Percentiles rank a stretch among this genome's conserved stretches.
phyloP scores from a whole-genome alignment of 1,284 basidiomycete species.

The Trichosporon sp. region DNA sequence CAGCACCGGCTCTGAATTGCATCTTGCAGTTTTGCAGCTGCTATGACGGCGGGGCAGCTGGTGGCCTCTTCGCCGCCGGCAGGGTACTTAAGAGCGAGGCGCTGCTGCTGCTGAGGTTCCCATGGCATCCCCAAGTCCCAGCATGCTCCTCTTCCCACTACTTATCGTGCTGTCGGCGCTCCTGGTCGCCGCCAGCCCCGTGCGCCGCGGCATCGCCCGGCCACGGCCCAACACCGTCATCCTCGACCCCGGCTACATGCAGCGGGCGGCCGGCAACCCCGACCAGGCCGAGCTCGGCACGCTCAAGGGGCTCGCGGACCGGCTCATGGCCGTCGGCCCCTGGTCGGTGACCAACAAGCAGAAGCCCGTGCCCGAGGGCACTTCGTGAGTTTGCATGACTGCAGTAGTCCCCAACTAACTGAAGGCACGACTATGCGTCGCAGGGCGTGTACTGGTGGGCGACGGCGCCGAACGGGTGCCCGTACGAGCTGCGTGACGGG shows the following conservation, averaged over 20 bases:
- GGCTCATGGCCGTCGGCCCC: conserved; percentile 2
- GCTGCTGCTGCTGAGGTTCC: not conserved
- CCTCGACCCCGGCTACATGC: conserved; percentile 9
- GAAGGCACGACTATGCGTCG: conserved; percentile 15
- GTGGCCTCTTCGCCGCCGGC: not conserved
- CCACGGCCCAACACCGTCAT: conserved; percentile 7
- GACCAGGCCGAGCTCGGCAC: not conserved
- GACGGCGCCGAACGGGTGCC: not conserved
- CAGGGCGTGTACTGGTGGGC: conserved; percentile 19
- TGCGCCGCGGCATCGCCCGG: not conserved
- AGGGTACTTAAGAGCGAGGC: not conserved
- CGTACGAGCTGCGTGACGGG: conserved; percentile 15
- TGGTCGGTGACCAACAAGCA: conserved; percentile 12
- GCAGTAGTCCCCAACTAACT: not conserved
- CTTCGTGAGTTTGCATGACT: not conserved
- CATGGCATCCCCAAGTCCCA: not conserved
- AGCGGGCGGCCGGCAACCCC: not conserved
- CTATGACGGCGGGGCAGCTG: not conserved
- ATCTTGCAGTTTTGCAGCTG: not conserved
- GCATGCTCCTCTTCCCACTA: not conserved
- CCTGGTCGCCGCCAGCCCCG: not conserved
- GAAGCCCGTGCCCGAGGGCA: conserved; percentile 9
- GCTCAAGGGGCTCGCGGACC: conserved; percentile 4
- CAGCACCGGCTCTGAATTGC: not conserved
- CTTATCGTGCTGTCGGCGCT: not conserved